Evolutionary conservation across 176 grass and related monocot species (phyloP).

Genomic region (Pontederia paniculata): DNA sequence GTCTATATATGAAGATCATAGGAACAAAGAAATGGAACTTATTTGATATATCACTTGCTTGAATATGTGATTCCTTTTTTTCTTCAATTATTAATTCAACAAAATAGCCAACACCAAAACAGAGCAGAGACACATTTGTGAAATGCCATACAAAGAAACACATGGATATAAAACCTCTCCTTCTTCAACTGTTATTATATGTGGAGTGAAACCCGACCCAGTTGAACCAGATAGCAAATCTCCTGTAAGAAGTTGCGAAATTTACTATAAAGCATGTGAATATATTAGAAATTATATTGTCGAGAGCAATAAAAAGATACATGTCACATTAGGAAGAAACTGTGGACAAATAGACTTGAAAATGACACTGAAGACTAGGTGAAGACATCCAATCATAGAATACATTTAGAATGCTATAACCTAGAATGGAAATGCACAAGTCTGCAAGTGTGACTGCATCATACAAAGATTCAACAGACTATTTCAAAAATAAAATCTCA

Average conservation of each 20-base stretch:
- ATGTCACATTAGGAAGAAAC: no score
- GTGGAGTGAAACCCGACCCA: conserved; percentile 33
- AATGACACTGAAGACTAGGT: no score
- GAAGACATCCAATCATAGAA: no score
- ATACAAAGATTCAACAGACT: no score
- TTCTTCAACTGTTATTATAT: conserved; percentile 16
- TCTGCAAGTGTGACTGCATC: no score
- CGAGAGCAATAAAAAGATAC: conserved; percentile 1
- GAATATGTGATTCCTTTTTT: no score
- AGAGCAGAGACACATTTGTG: not conserved
- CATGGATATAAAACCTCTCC: conserved; percentile 28
- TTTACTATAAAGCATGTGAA: not conserved
- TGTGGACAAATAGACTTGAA: no score
- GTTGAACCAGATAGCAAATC: conserved; percentile 13
- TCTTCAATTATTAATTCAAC: no score
- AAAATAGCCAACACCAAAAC: not conserved
- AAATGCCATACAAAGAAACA: not conserved
- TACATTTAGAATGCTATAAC: no score
- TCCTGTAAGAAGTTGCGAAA: conserved; percentile 9
- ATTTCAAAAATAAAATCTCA: no score
- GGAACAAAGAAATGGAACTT: not conserved
- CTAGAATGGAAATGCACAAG: no score
- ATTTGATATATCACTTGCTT: not conserved
- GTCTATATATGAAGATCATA: not conserved
- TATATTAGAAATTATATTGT: not conserved